Evolutionary conservation across 1,284 basidiomycete genomes (phyloP).

Genomic region (Inonotus obliquus): DNA sequence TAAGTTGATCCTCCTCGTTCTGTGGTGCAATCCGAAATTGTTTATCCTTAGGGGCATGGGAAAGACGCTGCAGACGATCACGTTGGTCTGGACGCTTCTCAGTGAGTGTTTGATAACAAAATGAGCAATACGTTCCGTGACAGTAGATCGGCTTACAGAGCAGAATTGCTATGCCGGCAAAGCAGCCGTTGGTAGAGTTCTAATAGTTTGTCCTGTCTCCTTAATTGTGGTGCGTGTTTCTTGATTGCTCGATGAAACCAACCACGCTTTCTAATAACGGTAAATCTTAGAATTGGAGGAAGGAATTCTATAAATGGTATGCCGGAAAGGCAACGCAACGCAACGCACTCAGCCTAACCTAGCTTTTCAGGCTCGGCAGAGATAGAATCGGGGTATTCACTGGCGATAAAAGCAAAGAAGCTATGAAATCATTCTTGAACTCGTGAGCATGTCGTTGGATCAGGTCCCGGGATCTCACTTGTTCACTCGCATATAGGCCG

Average conservation of each 20-base stretch:
- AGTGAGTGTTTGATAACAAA: conserved; percentile 43
- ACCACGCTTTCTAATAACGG: not conserved
- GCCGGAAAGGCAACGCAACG: conserved; percentile 21
- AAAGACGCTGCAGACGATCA: conserved; percentile 91
- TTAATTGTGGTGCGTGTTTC: conserved; percentile 64
- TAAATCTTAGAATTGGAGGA: conserved; percentile 80
- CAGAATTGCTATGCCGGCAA: conserved; percentile 75
- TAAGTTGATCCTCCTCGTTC: conserved; percentile 28
- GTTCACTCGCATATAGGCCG: conserved; percentile 39
- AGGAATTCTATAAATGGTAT: conserved; percentile 93
- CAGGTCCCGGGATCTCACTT: not conserved
- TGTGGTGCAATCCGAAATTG: not conserved
- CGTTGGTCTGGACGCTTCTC: conserved; percentile 83
- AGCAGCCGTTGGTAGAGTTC: conserved; percentile 66
- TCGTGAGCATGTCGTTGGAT: conserved; percentile 39
- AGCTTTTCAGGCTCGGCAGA: conserved; percentile 58
- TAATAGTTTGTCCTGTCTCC: conserved; percentile 94
- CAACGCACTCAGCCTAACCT: conserved; percentile 1
- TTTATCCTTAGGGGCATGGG: conserved; percentile 74
- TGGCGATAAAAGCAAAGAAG: conserved; percentile 73
- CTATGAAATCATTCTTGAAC: conserved; percentile 72
- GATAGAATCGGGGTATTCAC: conserved; percentile 78
- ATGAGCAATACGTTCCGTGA: not conserved
- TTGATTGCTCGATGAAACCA: conserved; percentile 11
- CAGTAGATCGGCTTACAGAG: conserved; percentile 39